These are phyloP conservation scores for Polyrhizophydium stewartii DNA, from an alignment of 371 early-diverging fungal genomes.

Conservation along the genomic window DNA sequence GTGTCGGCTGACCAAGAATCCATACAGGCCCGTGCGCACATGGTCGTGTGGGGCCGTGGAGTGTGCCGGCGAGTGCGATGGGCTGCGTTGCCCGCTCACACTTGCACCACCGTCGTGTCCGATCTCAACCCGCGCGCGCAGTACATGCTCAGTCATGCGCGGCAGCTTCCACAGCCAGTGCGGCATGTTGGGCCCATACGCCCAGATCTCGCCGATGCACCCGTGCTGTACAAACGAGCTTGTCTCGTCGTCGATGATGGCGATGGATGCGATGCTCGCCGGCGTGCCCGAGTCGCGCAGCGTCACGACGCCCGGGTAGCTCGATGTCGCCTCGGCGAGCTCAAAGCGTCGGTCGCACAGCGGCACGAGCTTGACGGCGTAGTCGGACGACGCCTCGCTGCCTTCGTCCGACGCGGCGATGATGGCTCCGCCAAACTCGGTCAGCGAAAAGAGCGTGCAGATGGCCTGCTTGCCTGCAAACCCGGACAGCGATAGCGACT, in stretches of 20 bases:
- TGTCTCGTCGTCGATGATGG: slow-evolving; percentile 80
- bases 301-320: neutral
- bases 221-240: slow-evolving; percentile 67
- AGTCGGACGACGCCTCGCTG: no score
- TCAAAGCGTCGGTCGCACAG: no score
- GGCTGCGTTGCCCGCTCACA: no score
- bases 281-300: neutral
- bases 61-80: no score
- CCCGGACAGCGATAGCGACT: slow-evolving; percentile 38
- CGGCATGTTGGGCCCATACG: slow-evolving; percentile 64
- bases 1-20: slow-evolving; percentile 56
- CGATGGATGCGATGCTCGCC: slow-evolving; percentile 43
- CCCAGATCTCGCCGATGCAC: slow-evolving; percentile 82
- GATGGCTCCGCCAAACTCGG: slow-evolving; percentile 20
- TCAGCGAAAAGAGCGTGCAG: slow-evolving; percentile 8
- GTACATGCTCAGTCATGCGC: slow-evolving; percentile 65
- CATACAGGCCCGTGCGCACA: slow-evolving; percentile 74
- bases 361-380: no score
- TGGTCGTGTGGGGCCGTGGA: slow-evolving; percentile 32
- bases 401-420: slow-evolving; percentile 1
- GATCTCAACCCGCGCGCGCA: slow-evolving; percentile 69
- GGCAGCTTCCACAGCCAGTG: slow-evolving; percentile 81
- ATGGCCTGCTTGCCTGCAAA: slow-evolving; percentile 5
- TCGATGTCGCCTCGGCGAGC: no score
- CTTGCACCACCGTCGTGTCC: no score